Conservation (phyloP, 306 rosid species). For the Inga oerstediana region DNA sequence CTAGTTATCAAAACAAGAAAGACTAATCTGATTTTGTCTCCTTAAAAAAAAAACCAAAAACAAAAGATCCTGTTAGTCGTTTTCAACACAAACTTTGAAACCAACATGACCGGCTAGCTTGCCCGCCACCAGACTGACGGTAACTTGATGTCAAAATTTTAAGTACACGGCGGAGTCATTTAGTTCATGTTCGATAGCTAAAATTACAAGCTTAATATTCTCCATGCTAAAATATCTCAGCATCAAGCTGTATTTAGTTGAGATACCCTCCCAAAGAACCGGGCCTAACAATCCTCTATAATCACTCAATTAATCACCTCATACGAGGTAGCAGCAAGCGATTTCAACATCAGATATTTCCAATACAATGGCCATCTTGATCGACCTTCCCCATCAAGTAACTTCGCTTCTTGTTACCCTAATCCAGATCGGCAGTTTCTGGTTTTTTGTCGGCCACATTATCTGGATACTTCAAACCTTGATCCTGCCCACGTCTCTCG, state of each 20-base stretch:
- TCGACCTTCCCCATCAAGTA: constrained; percentile 21
- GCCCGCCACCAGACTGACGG: background rate
- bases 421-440: constrained; percentile 28
- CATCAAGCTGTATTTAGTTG: background rate
- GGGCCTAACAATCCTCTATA: constrained; percentile 21
- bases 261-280: background rate
- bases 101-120: background rate
- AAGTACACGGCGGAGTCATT: background rate
- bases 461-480: constrained; percentile 32
- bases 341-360: constrained; percentile 11
- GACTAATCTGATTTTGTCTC: no score
- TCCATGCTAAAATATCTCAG: background rate
- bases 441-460: constrained; percentile 11
- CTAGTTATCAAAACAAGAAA: no score
- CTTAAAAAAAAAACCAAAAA: no score
- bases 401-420: constrained; percentile 28
- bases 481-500: constrained; percentile 32
- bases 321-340: background rate
- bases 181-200: background rate
- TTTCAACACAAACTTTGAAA: background rate
- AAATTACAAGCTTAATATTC: background rate
- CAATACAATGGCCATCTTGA: constrained; percentile 8
- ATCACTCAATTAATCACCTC: background rate
- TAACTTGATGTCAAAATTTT: background rate
- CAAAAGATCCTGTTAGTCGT: background rate